A percentile compares a stretch with the other conserved stretches of the same genome.
Conservation (phyloP, 1,284 basidiomycete species). For the Sanghuangporus weigelae region DNA sequence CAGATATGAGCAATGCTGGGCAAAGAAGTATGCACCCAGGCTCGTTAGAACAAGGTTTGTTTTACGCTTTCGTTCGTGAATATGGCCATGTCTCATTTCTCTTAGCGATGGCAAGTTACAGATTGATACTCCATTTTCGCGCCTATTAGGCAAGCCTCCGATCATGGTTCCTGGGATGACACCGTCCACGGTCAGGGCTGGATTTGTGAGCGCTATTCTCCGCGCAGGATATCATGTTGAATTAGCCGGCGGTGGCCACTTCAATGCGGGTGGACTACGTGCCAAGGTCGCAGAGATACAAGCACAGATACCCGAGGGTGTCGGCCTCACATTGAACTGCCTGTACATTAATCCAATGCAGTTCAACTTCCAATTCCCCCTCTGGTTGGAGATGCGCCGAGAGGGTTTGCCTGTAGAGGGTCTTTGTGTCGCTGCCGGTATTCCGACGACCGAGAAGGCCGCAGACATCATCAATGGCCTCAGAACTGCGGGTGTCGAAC, state of each 20-base stretch:
- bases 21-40: slow-evolving; percentile 78
- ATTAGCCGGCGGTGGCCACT: slow-evolving; percentile 96
- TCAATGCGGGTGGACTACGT: slow-evolving; percentile 85
- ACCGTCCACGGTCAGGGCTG: slow-evolving; percentile 87
- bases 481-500: slow-evolving; percentile 80
- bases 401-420: slow-evolving; percentile 96
- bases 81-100: not conserved
- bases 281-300: slow-evolving; percentile 89
- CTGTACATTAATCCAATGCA: slow-evolving; percentile 99
- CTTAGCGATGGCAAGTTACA: slow-evolving; percentile 82
- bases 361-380: slow-evolving; percentile 93
- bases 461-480: slow-evolving; percentile 86
- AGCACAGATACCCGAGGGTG: slow-evolving; percentile 74
- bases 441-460: slow-evolving; percentile 90
- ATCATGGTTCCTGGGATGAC: slow-evolving; percentile 99
- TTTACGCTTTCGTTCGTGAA: not conserved
- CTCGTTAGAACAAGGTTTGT: slow-evolving; percentile 85
- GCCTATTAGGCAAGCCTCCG: slow-evolving; percentile 91
- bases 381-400: slow-evolving; percentile 96
- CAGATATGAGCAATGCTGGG: slow-evolving; percentile 86
- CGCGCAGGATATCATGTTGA: slow-evolving; percentile 96
- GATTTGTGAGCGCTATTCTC: slow-evolving; percentile 88
- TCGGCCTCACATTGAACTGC: slow-evolving; percentile 91
- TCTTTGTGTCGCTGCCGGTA: slow-evolving; percentile 96
- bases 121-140: slow-evolving; percentile 94